A percentile compares a stretch with the other conserved stretches of the same genome.
Evolutionary conservation across 257 asterid species (phyloP).

Genomic region (Ilex asprella): DNA sequence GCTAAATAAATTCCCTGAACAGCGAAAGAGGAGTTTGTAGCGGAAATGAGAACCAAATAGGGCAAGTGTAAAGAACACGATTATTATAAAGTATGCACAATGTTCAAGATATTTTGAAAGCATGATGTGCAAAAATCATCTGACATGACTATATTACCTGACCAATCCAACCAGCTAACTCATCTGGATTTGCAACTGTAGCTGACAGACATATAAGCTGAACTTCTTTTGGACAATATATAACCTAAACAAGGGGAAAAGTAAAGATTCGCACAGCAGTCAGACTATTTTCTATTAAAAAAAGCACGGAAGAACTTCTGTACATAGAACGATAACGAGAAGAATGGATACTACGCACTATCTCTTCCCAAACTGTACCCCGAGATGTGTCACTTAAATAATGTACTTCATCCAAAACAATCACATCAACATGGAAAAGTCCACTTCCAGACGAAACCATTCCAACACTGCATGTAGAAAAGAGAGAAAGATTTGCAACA

Average conservation of each 20-base stretch:
- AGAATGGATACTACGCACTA: slow-evolving; percentile 51
- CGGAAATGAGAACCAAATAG: background rate
- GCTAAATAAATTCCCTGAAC: too few relatives aligned
- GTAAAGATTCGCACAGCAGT: background rate
- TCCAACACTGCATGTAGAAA: slow-evolving; percentile 58
- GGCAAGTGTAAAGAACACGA: background rate
- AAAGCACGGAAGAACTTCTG: slow-evolving; percentile 10
- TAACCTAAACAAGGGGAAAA: slow-evolving; percentile 48
- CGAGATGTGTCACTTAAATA: slow-evolving; percentile 94
- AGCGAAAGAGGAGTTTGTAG: too few relatives aligned
- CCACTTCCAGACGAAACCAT: slow-evolving; percentile 70
- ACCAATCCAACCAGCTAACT: slow-evolving; percentile 98
- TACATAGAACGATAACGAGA: background rate
- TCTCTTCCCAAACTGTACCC: slow-evolving; percentile 99
- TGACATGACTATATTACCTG: slow-evolving; percentile 60
- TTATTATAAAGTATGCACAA: background rate
- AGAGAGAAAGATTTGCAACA: background rate
- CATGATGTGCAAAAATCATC: background rate
- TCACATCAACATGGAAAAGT: slow-evolving; percentile 87
- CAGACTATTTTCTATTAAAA: slow-evolving; percentile 10
- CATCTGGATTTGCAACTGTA: slow-evolving; percentile 96
- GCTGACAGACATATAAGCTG: slow-evolving; percentile 96
- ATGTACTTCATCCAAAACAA: slow-evolving; percentile 99
- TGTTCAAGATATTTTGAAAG: background rate
- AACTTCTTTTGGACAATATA: slow-evolving; percentile 95